Percentiles rank a stretch among this genome's conserved stretches.
Evolutionary conservation across 208 protist genomes (phyloP).

Genomic region (Acanthamoeba sp.): DNA sequence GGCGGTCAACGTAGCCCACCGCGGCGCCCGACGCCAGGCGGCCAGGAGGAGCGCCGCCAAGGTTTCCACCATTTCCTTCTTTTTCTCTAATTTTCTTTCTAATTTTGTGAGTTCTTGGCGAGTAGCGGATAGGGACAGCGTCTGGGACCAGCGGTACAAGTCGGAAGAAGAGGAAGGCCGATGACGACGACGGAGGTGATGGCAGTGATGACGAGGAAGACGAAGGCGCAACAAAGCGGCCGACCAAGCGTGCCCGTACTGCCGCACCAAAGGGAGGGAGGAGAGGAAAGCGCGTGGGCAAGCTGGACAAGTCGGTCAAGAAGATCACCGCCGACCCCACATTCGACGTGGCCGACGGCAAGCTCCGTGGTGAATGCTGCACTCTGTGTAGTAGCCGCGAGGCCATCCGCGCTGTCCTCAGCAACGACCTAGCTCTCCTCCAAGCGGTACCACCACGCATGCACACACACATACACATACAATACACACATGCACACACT

Average conservation of each 20-base stretch:
- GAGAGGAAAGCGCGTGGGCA: background rate
- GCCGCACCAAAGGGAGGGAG: too few relatives aligned
- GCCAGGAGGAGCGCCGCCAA: background rate
- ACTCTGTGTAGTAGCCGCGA: constrained; percentile 69
- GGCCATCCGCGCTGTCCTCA: constrained; percentile 38
- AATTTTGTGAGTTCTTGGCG: too few relatives aligned
- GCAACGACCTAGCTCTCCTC: constrained; percentile 56
- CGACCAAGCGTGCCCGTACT: background rate
- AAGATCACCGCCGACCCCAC: background rate
- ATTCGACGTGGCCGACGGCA: background rate
- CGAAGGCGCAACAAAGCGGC: background rate
- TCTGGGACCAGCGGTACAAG: too few relatives aligned
- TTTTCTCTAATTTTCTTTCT: too few relatives aligned
- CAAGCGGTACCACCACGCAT: too few relatives aligned
- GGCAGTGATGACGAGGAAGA: background rate
- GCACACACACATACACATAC: too few relatives aligned
- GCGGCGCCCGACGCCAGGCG: background rate
- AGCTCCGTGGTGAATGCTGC: constrained; percentile 33
- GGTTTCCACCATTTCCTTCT: too few relatives aligned
- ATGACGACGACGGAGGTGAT: too few relatives aligned
- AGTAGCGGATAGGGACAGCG: too few relatives aligned
- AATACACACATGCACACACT: too few relatives aligned
- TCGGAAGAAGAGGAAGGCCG: background rate
- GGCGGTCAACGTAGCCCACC: background rate
- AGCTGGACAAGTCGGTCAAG: background rate